Base-by-base conservation (phyloP, 768 basidiomycete species). In the Mycena vulgaris region DNA sequence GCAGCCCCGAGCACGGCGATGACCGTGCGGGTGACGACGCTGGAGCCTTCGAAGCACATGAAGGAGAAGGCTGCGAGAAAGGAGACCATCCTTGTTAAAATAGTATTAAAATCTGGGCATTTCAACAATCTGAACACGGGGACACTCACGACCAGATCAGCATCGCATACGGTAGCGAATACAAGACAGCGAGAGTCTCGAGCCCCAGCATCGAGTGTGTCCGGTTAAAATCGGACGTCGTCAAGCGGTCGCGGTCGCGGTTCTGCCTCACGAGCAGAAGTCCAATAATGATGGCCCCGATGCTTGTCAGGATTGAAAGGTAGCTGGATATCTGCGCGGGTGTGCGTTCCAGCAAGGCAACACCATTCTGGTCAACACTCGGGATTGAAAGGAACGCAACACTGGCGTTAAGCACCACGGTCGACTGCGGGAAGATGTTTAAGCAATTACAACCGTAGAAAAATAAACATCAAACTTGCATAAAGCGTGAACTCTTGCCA, bases 81-180 rank as follows among this genome's bases (percentile, higher is more conserved):
- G n/a, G 83, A 75, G 75, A 86, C 69, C 79, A 82, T 83, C 23
- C 85, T 86, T 23, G 35, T 16, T 6, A 33, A 59, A 51, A 48
- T 7, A 14, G 7, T 16, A 51, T 16, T 5, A 28, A 2, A 27
- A 25, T 25, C 49, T 14, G 11, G 16, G 5, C 4, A 16, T 10
- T 16, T 2, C 8, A 30, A 2, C 14, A 14, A 28, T 28, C 23
- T 10, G 7, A 51, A 28, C 7, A 21, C 33, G 7, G n/a, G n/a
- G n/a, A n/a, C 9, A 83, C 89, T 78, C 73, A 89, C 89, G 84
- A 85, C 89, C 89, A 90, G 81, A 90, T 84, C 48, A 90, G 79
- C 25, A 90, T 78, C 1, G 88, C 86, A 63, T 88, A 87, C 0
- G 89, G 89, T 11, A 90, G 72, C 66, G 87, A 86, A 66, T 89